Evolutionary conservation across 768 basidiomycete species (phyloP).

Genomic region (Amanita jacksonii): DNA sequence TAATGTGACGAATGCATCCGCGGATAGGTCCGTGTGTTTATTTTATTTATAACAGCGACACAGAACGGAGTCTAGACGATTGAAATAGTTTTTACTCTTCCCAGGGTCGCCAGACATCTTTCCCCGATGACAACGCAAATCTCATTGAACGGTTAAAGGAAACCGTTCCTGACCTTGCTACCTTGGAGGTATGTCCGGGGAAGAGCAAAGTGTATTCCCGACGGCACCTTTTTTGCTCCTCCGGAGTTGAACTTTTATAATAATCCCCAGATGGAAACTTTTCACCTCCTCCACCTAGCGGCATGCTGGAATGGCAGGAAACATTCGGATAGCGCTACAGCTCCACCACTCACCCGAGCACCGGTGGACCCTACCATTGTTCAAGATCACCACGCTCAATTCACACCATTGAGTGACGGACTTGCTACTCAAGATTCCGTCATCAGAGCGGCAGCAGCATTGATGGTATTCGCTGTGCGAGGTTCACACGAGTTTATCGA

Average conservation of each 20-base stretch:
- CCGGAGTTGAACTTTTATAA: no score
- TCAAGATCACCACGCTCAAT: conserved; percentile 16
- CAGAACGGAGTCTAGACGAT: not conserved
- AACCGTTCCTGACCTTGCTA: conserved; percentile 44
- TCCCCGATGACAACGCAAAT: conserved; percentile 60
- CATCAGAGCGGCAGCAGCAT: conserved; percentile 71
- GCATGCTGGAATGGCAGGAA: conserved; percentile 44
- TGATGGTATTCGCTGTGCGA: conserved; percentile 78
- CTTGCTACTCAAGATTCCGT: conserved; percentile 21
- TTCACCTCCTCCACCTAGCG: conserved; percentile 74
- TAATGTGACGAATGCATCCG: conserved; percentile 61
- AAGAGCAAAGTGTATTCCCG: no score
- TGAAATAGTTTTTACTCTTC: conserved; percentile 70
- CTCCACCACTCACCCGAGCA: conserved; percentile 35
- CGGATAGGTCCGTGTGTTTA: conserved; percentile 49
- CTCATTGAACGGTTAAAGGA: conserved; percentile 49
- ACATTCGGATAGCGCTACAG: not conserved
- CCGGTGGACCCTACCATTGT: conserved; percentile 32
- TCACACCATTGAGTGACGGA: conserved; percentile 11
- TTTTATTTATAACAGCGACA: conserved; percentile 2
- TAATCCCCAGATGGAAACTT: conserved; percentile 75
- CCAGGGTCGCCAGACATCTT: conserved; percentile 75
- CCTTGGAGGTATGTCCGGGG: conserved; percentile 51
- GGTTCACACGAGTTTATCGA: conserved; percentile 66
- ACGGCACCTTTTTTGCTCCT: no score